Base-by-base conservation (phyloP, 2,329 filamentous ascomycete species). In the Elsinoe batatas region DNA sequence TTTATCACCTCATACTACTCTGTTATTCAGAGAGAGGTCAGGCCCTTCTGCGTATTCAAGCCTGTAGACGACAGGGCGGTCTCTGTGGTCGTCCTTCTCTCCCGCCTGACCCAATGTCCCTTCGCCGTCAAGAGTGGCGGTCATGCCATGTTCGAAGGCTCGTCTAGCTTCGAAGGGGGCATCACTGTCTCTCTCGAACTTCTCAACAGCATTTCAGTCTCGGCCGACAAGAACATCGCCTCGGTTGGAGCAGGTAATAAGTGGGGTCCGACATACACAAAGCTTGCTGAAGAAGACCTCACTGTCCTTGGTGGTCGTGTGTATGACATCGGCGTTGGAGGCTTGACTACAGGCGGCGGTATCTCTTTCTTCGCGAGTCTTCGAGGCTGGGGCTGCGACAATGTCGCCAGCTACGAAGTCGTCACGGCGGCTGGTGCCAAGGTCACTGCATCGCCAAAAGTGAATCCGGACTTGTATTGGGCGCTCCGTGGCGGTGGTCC, bases 291-390 rank as follows among this genome's bases (percentile, higher is more conserved):
- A 46, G 68, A 79, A 61, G 73, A 74, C 0, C 72, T 84, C 3
- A 81, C 80, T 1, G 79, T 79, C 1, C 77, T 83, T 0, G 81
- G 80, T 7, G 82, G 82, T 1, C 82, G 80, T 0, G 79, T 84
- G 7, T 79, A 78, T 40, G 78, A 83, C 60, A 84, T 80, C 1
- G 81, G 82, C 4, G 77, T 84, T 5, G 81, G 79, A 1, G 82
- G 79, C 0, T 68, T 84, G n/a, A 75, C 76, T 0, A 64, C 83
- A 1, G 79, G 79, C 1, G 80, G 51, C 11, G 51, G 51, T 6
- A 54, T 54, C 18, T 54, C 51, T 3, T 54, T 26, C 37, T 54
- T 54, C 15, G 35, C 51, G 3, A 54, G 30, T 18, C 8, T 54
- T 10, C 37, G 37, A n/a, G 51, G 51, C 10, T 54, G 51, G 51